These are phyloP conservation scores for Shiraia sp. DNA, from an alignment of 2,329 filamentous ascomycete species.

Conservation along the genomic window DNA sequence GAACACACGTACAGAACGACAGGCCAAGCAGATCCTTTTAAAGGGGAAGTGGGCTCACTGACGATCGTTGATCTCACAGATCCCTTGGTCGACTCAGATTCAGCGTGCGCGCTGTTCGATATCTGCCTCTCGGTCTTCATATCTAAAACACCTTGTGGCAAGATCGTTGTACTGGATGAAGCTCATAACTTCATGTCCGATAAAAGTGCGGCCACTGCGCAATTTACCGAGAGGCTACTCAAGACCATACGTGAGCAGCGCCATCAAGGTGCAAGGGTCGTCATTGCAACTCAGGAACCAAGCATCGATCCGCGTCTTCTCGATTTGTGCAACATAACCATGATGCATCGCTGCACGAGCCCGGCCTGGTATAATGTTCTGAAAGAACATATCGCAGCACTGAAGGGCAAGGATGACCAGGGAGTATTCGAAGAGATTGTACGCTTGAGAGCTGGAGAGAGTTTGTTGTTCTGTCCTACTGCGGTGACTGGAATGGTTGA, in stretches of 20 bases:
- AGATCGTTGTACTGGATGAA: constrained; percentile 72
- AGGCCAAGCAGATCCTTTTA: constrained; percentile 6
- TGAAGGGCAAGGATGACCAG: constrained; percentile 21
- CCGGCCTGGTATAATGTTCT: constrained; percentile 44
- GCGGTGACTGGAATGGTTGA: constrained; percentile 39
- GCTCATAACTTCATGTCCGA: constrained; percentile 73
- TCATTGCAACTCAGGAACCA: constrained; percentile 77
- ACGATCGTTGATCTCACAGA: constrained; percentile 74
- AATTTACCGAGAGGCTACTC: constrained; percentile 64
- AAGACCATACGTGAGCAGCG: constrained; percentile 69
- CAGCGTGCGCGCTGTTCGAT: constrained; percentile 71
- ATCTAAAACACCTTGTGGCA: constrained; percentile 38
- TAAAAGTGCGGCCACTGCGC: constrained; percentile 49
- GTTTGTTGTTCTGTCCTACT: constrained; percentile 53
- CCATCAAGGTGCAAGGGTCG: constrained; percentile 65
- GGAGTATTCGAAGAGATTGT: constrained; percentile 52
- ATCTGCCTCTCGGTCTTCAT: constrained; percentile 71
- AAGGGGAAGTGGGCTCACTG: constrained; percentile 52
- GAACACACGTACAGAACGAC: too few species aligned
- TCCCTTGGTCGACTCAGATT: constrained; percentile 68
- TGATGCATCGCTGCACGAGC: constrained; percentile 3
- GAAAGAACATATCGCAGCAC: constrained; percentile 53
- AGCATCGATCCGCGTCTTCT: constrained; percentile 68
- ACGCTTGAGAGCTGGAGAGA: constrained; percentile 51
- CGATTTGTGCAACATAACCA: constrained; percentile 45